phyloP scores from a whole-genome alignment of 2,329 filamentous ascomycete species.

The Beauveria sp. region DNA sequence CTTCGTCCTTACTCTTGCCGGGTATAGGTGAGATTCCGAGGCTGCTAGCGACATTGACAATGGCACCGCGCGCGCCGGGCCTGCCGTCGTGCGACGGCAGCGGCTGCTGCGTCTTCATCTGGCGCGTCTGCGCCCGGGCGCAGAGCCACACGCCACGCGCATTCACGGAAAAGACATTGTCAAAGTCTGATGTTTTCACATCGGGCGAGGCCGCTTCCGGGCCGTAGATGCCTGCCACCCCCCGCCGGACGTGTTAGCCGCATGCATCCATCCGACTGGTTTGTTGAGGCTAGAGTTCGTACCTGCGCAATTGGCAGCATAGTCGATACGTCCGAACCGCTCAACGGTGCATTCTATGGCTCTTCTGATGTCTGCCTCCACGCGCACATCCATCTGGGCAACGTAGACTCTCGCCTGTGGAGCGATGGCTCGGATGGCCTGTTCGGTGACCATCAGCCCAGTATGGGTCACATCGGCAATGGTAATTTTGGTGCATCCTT shows the following conservation, averaged over 20 bases:
- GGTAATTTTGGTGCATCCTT: slow-evolving; percentile 35
- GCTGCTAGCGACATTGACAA: slow-evolving; percentile 39
- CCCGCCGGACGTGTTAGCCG: background rate
- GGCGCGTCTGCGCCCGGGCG: slow-evolving; percentile 32
- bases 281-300: background rate
- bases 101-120: slow-evolving; percentile 37
- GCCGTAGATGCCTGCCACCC: slow-evolving; percentile 27
- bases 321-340: slow-evolving; percentile 35
- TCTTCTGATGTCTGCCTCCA: slow-evolving; percentile 25
- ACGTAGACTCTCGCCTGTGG: slow-evolving; percentile 19
- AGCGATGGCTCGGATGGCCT: slow-evolving; percentile 22
- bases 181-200: slow-evolving; percentile 30
- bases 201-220: slow-evolving; percentile 28
- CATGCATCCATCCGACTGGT: background rate
- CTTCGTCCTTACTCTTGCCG: slow-evolving; percentile 27
- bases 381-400: slow-evolving; percentile 27
- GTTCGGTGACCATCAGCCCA: slow-evolving; percentile 26
- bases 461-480: slow-evolving; percentile 30
- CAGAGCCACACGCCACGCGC: slow-evolving; percentile 38
- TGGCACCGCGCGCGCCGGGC: slow-evolving; percentile 30
- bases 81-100: slow-evolving; percentile 35
- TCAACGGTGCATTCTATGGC: slow-evolving; percentile 26
- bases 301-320: slow-evolving; percentile 39
- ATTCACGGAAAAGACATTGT: slow-evolving; percentile 34
- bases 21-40: slow-evolving; percentile 34